A percentile compares a stretch with the other conserved stretches of the same genome.
These are phyloP conservation scores for Phaeosphaeria sp. DNA, from an alignment of 2,329 filamentous ascomycete genomes.

Conservation along the genomic window DNA sequence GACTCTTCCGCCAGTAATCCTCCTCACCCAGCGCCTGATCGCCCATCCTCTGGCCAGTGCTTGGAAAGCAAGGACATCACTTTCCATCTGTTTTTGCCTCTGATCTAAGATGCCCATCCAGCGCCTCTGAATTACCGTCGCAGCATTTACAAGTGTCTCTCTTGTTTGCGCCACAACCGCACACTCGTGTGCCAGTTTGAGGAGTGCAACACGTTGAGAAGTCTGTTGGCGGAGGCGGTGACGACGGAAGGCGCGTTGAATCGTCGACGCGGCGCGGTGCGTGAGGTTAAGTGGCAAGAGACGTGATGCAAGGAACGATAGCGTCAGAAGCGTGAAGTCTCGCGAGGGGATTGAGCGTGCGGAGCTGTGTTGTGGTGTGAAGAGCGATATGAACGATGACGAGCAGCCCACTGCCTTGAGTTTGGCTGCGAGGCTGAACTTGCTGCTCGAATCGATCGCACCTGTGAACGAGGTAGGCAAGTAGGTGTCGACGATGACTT, in stretches of 20 bases:
- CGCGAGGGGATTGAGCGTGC: slow-evolving; percentile 56
- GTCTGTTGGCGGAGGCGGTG: slow-evolving; percentile 37
- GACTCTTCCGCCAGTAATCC: slow-evolving; percentile 32
- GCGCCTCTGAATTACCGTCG: slow-evolving; percentile 52
- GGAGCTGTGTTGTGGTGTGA: slow-evolving; percentile 35
- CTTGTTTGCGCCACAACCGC: slow-evolving; percentile 54
- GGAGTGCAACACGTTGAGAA: slow-evolving; percentile 44
- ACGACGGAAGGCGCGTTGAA: slow-evolving; percentile 61
- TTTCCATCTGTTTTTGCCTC: slow-evolving; percentile 44
- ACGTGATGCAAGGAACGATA: slow-evolving; percentile 66
- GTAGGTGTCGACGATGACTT: slow-evolving; percentile 65
- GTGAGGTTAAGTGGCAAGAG: slow-evolving; percentile 59
- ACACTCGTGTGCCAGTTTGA: slow-evolving; percentile 55
- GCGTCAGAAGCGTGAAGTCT: slow-evolving; percentile 62
- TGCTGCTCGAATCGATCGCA: slow-evolving; percentile 3
- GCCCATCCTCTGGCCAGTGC: slow-evolving; percentile 51
- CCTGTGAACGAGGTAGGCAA: slow-evolving; percentile 37
- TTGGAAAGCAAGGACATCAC: slow-evolving; percentile 52
- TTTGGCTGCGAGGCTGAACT: slow-evolving; percentile 40
- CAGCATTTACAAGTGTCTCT: slow-evolving; percentile 49
- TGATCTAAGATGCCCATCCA: slow-evolving; percentile 50
- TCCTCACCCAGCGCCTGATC: slow-evolving; percentile 40
- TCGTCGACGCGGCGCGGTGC: slow-evolving; percentile 57
- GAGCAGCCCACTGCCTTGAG: slow-evolving; percentile 52
- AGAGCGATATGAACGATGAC: slow-evolving; percentile 54